Conservation (phyloP, 768 basidiomycete genomes). For the Inosperma sp. region DNA sequence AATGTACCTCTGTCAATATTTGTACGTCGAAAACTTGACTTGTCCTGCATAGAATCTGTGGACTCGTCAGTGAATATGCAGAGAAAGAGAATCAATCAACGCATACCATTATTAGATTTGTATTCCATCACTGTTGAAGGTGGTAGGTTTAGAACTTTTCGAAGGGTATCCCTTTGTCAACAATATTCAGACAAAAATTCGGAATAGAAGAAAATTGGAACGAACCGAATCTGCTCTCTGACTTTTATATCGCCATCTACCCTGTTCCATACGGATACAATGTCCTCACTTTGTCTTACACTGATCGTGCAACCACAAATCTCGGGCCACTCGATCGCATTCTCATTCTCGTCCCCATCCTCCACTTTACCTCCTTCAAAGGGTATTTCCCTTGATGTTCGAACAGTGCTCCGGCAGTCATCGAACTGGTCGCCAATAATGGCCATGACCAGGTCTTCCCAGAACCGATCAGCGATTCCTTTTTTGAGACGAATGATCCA, state of each 20-base stretch:
- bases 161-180: constrained; percentile 66
- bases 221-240: constrained; percentile 79
- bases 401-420: constrained; percentile 45
- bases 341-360: constrained; percentile 33
- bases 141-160: constrained; percentile 70
- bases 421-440: constrained; percentile 90
- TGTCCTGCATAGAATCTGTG: constrained; percentile 84
- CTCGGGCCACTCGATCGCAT: constrained; percentile 58
- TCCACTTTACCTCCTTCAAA: constrained; percentile 29
- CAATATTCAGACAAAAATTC: neutral
- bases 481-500: constrained; percentile 94
- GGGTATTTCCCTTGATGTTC: constrained; percentile 14
- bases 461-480: constrained; percentile 83
- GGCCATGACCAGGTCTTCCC: constrained; percentile 86
- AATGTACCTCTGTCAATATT: constrained; percentile 22
- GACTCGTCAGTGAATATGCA: constrained; percentile 10
- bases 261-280: constrained; percentile 89
- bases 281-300: constrained; percentile 90
- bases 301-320: constrained; percentile 96
- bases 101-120: constrained; percentile 83
- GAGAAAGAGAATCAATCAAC: neutral
- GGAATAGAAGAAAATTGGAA: constrained; percentile 9
- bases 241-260: constrained; percentile 71
- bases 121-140: constrained; percentile 85
- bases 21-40: constrained; percentile 75